Conservation (phyloP, 345 rosid species). For the Corchorus olitorius region DNA sequence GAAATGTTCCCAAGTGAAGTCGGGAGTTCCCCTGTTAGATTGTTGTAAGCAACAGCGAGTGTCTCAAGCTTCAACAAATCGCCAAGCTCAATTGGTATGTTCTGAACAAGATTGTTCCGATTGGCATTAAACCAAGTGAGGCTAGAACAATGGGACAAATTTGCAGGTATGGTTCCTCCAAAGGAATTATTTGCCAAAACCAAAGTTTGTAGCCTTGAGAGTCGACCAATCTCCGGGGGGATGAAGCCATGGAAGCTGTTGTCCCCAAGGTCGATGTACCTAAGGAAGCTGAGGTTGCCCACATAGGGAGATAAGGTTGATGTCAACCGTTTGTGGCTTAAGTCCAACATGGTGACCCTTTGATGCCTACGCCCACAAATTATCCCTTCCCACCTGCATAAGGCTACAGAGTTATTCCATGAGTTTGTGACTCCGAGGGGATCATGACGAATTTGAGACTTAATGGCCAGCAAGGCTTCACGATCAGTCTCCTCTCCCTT, state of each 20-base stretch:
- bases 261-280: not conserved
- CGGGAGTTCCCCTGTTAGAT: conserved; percentile 20
- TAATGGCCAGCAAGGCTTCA: not conserved
- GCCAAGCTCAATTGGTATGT: not conserved
- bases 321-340: not conserved
- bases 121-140: not conserved
- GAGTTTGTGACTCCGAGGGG: not conserved
- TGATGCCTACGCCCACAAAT: conserved; percentile 22
- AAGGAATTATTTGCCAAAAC: not conserved
- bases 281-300: conserved; percentile 20
- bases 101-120: not conserved
- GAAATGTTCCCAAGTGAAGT: conserved; percentile 25
- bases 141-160: conserved; percentile 1
- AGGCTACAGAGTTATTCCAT: conserved; percentile 15
- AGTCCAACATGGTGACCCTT: conserved; percentile 9
- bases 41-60: not conserved
- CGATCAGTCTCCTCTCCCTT: too few species aligned
- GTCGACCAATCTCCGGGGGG: conserved; percentile 12
- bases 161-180: not conserved
- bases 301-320: not conserved
- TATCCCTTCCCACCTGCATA: conserved; percentile 18
- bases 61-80: not conserved
- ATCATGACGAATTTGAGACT: too few species aligned
- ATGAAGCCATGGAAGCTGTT: conserved; percentile 3
- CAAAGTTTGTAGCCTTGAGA: conserved; percentile 1